Conservation (phyloP, 306 rosid species). For the Acmispon strigosus region DNA sequence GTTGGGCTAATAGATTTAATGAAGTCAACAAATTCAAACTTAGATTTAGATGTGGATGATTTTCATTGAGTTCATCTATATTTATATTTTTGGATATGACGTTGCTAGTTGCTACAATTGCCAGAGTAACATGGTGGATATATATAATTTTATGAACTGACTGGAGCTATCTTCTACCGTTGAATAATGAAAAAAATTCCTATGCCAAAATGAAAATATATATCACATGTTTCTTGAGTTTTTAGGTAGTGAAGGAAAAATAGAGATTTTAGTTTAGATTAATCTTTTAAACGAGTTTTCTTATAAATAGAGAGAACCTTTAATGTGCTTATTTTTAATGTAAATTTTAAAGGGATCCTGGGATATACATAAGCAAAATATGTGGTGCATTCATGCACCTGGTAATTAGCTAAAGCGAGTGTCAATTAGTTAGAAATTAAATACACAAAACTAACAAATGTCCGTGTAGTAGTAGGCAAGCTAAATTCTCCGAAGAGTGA, state of each 20-base stretch:
- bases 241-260: slow-evolving; percentile 1
- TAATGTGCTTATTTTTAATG: not conserved
- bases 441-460: no score
- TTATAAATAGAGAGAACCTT: not conserved
- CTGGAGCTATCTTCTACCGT: not conserved
- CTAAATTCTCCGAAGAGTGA: no score
- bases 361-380: no score
- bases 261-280: not conserved
- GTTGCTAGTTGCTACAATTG: not conserved
- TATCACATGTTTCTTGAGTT: not conserved
- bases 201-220: not conserved
- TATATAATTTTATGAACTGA: not conserved
- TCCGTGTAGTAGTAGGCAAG: no score
- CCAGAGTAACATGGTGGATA: not conserved
- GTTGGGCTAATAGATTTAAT: slow-evolving; percentile 4
- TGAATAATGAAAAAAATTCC: not conserved
- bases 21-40: not conserved
- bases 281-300: not conserved
- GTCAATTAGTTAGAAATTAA: no score
- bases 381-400: no score
- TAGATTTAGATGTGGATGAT: not conserved
- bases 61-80: not conserved
- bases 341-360: no score
- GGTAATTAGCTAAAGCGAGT: no score
- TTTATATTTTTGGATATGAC: slow-evolving; percentile 1